phyloP scores from a whole-genome alignment of 129 eudicot genomes.

The Apium graveolens region DNA sequence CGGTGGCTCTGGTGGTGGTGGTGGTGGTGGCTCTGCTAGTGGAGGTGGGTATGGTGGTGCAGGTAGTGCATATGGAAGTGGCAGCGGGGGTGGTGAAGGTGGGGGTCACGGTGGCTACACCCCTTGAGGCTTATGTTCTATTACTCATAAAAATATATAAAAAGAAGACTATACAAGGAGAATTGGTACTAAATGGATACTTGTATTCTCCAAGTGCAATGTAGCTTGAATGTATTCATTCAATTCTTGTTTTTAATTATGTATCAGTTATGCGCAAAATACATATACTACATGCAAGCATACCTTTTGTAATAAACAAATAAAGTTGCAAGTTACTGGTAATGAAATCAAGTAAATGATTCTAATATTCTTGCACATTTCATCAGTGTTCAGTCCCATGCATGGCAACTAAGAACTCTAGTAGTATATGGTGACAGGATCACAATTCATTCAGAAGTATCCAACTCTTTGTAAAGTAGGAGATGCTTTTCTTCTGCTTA shows the following conservation, averaged over 20 bases:
- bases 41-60: slow-evolving; percentile 41
- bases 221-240: background rate
- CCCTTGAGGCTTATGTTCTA: slow-evolving; percentile 20
- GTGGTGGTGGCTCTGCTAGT: background rate
- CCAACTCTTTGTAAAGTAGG: too few relatives aligned
- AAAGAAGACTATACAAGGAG: background rate
- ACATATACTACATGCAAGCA: background rate
- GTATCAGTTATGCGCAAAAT: background rate
- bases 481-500: too few relatives aligned
- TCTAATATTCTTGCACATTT: background rate
- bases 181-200: background rate
- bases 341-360: background rate
- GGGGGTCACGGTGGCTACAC: slow-evolving; percentile 42
- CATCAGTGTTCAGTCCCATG: background rate
- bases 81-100: slow-evolving; percentile 17
- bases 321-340: background rate
- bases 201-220: background rate
- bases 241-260: background rate
- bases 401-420: background rate
- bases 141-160: background rate
- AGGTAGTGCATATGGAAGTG: slow-evolving; percentile 32
- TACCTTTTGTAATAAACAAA: background rate
- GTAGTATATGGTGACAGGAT: too few relatives aligned
- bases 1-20: background rate
- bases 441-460: too few relatives aligned